Evolutionary conservation across 768 basidiomycete species (phyloP), one percentile per base, ranked within the genome.

Genomic region (Holtermanniella nyarrowii): DNA sequence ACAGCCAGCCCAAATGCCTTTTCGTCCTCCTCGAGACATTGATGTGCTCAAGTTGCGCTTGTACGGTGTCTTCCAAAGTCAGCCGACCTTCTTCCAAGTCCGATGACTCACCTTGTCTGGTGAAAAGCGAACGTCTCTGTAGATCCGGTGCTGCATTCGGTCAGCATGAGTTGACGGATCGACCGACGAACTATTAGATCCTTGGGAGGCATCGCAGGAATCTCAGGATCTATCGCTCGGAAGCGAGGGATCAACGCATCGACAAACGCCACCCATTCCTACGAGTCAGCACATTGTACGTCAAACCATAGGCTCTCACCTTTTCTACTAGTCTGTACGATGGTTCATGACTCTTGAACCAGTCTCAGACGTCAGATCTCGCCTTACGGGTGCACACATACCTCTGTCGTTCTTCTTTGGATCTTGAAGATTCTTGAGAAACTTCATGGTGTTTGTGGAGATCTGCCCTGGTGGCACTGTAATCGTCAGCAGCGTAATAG

Each of bases 41-140:
- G 82, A 84, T 0, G 87, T 85, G 0, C 84, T 84, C 26, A 96
- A 77, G 10, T 77, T 77, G 4, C 71, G 79, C 73, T 97, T 97
- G 75, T 99, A 99, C 0, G 93, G 93, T 3, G 93, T 99, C 74
- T 58, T 55, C n/a, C 42, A 10, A 23, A 7, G 42, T 43, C 42
- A 43, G 42, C n/a, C n/a, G n/a, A n/a, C n/a, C n/a, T n/a, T n/a
- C n/a, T n/a, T n/a, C n/a, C n/a, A n/a, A n/a, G n/a, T n/a, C n/a
- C 42, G 5, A 18, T 21, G 22, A 12, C 16, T 10, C n/a, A 24
- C n/a, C 13, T 90, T 91, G 67, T 90, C 86, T 51, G 87, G 87
- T 65, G 85, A 88, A 72, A 93, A 95, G 13, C 90, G 80, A 21
- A 93, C 86, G 68, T 96, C 93, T 42, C 91, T 82, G 66, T 95